A percentile compares a stretch with the other conserved stretches of the same genome.
Conservation (phyloP, 805 yeast species). For the Candida sithepensis region DNA sequence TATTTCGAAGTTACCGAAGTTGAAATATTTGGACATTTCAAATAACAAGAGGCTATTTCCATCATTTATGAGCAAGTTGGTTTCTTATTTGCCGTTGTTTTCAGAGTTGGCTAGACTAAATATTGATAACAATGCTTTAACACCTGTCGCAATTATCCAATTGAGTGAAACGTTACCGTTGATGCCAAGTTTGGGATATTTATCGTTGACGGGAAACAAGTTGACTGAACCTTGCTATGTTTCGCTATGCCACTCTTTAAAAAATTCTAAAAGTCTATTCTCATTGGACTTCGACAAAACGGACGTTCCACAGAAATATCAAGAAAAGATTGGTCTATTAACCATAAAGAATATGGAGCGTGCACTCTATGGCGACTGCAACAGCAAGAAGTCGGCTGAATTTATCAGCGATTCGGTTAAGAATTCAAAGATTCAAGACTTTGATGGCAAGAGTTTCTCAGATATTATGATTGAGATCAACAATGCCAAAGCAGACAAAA, state of each 20-base stretch:
- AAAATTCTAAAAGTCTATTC: conserved; percentile 58
- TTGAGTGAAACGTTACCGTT: conserved; percentile 68
- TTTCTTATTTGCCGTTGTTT: conserved; percentile 65
- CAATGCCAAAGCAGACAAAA: conserved; percentile 10
- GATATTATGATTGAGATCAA: conserved; percentile 20
- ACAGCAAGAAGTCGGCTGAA: conserved; percentile 1
- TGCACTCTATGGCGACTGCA: conserved; percentile 37
- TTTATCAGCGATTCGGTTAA: not conserved
- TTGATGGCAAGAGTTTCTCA: conserved; percentile 16
- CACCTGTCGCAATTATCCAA: conserved; percentile 50
- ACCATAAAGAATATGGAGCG: conserved; percentile 80
- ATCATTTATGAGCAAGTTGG: conserved; percentile 50
- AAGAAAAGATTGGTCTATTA: conserved; percentile 71
- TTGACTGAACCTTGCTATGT: conserved; percentile 59
- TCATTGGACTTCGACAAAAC: conserved; percentile 66
- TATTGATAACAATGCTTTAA: conserved; percentile 63
- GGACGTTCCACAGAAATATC: conserved; percentile 55
- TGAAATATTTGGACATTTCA: conserved; percentile 74
- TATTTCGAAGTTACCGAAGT: conserved; percentile 49
- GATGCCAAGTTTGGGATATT: conserved; percentile 61
- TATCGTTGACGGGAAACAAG: conserved; percentile 65
- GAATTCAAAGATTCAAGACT: not conserved
- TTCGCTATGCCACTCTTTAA: conserved; percentile 66
- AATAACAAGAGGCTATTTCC: conserved; percentile 68
- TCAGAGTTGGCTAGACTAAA: conserved; percentile 62